phyloP scores from a whole-genome alignment of 1,284 basidiomycete genomes.

The Irpex lacteus region DNA sequence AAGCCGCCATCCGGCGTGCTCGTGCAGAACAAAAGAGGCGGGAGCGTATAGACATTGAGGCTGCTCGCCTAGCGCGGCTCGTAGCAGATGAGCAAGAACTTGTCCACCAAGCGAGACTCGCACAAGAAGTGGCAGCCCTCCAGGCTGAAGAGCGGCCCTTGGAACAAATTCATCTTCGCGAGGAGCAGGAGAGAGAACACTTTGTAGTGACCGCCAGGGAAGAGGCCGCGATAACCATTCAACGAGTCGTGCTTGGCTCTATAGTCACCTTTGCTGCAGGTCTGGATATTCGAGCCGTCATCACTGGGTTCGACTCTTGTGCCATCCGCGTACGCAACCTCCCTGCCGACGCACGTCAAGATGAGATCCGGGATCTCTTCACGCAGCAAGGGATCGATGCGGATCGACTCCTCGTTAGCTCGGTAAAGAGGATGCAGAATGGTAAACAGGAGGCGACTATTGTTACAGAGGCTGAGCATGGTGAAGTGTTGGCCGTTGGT shows the following conservation, averaged over 20 bases:
- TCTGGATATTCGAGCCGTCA: constrained; percentile 15
- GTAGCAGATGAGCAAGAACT: background rate
- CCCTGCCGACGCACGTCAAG: constrained; percentile 12
- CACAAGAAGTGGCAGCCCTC: background rate
- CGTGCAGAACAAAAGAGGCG: background rate
- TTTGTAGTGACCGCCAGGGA: constrained; percentile 9
- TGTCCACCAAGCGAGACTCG: background rate
- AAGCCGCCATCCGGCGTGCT: background rate
- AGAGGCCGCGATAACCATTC: constrained; percentile 18
- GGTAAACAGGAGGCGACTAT: background rate
- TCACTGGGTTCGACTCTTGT: constrained; percentile 22
- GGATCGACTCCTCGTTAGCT: constrained; percentile 17
- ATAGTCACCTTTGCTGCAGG: constrained; percentile 24
- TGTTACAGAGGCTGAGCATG: background rate
- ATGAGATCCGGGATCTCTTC: constrained; percentile 20
- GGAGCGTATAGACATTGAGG: background rate
- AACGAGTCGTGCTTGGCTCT: constrained; percentile 18
- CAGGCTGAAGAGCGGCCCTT: constrained; percentile 3
- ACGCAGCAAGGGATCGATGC: constrained; percentile 19
- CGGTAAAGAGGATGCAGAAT: background rate
- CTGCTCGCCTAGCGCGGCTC: background rate
- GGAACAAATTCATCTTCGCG: background rate
- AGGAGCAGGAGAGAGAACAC: background rate
- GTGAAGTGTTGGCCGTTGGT: background rate
- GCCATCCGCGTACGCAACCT: constrained; percentile 17